These are phyloP conservation scores for Suhomyces bribrorum DNA, from an alignment of 1,139 yeast species.

Conservation along the genomic window DNA sequence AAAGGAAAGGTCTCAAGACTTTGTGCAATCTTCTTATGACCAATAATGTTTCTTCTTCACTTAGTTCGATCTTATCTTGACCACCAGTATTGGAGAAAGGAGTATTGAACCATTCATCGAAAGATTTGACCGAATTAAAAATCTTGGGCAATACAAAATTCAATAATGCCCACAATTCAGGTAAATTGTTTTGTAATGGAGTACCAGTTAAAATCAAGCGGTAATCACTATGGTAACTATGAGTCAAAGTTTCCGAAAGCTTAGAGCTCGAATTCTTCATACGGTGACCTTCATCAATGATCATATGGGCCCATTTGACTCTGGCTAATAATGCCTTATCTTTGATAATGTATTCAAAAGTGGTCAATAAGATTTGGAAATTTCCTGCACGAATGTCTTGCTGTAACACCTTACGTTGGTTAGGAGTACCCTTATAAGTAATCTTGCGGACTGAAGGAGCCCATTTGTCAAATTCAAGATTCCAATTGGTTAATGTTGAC, in stretches of 20 bases:
- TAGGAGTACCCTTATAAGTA: conserved; percentile 75
- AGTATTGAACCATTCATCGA: conserved; percentile 86
- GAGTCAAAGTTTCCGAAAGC: conserved; percentile 70
- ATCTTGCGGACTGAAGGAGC: conserved; percentile 72
- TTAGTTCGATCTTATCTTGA: conserved; percentile 74
- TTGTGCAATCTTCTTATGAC: conserved; percentile 95
- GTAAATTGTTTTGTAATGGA: conserved; percentile 80
- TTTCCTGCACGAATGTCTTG: conserved; percentile 63
- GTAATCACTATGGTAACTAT: conserved; percentile 69
- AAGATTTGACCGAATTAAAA: conserved; percentile 81
- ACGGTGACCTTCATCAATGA: conserved; percentile 88
- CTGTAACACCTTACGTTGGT: conserved; percentile 65
- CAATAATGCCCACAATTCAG: conserved; percentile 82
- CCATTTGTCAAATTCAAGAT: conserved; percentile 83
- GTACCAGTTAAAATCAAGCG: conserved; percentile 85
- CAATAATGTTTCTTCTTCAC: conserved; percentile 92
- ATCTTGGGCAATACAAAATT: conserved; percentile 79
- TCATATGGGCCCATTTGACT: conserved; percentile 81
- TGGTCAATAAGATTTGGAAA: conserved; percentile 75
- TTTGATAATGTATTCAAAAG: conserved; percentile 76
- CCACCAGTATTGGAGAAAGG: conserved; percentile 83
- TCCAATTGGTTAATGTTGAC: conserved; percentile 85
- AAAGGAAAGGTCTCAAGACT: conserved; percentile 89
- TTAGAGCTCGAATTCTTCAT: conserved; percentile 81
- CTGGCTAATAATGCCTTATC: conserved; percentile 69